phyloP scores from a whole-genome alignment of 306 rosid genomes.

The Cucumis hystrix region DNA sequence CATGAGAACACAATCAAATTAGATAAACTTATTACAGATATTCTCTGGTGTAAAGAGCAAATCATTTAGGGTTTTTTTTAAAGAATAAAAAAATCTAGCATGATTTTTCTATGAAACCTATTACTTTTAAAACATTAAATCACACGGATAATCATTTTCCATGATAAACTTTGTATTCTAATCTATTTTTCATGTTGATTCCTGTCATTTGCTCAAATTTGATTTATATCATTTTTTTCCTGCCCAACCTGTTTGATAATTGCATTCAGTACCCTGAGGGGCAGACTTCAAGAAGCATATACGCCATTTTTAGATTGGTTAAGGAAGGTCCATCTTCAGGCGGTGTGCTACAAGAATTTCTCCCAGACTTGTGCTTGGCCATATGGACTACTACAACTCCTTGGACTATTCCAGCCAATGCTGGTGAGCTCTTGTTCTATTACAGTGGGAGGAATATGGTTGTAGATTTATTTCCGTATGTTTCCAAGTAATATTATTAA shows the following conservation, averaged over 20 bases:
- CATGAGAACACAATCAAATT: not conserved
- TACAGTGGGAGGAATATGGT: constrained; percentile 15
- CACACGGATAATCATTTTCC: not conserved
- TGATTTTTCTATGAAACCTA: not conserved
- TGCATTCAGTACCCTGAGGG: constrained; percentile 81
- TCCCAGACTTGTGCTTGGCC: constrained; percentile 72
- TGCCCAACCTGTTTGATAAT: constrained; percentile 4
- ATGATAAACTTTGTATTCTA: not conserved
- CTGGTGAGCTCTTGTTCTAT: constrained; percentile 44
- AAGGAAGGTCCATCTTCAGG: constrained; percentile 31
- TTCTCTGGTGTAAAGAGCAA: not conserved
- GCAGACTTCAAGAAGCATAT: constrained; percentile 84
- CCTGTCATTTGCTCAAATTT: not conserved
- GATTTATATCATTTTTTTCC: no score
- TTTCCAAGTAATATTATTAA: not conserved
- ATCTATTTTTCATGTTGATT: not conserved
- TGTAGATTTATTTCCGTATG: constrained; percentile 1
- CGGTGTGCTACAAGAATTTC: constrained; percentile 49
- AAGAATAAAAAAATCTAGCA: not conserved
- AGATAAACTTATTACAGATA: not conserved
- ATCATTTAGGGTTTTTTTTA: no score
- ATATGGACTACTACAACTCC: constrained; percentile 99
- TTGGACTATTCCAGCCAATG: constrained; percentile 98
- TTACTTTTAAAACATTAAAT: not conserved
- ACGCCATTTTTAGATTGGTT: constrained; percentile 63